These are phyloP conservation scores for Saussurea involucrata DNA, from an alignment of 129 eudicot genomes.

Conservation along the genomic window DNA sequence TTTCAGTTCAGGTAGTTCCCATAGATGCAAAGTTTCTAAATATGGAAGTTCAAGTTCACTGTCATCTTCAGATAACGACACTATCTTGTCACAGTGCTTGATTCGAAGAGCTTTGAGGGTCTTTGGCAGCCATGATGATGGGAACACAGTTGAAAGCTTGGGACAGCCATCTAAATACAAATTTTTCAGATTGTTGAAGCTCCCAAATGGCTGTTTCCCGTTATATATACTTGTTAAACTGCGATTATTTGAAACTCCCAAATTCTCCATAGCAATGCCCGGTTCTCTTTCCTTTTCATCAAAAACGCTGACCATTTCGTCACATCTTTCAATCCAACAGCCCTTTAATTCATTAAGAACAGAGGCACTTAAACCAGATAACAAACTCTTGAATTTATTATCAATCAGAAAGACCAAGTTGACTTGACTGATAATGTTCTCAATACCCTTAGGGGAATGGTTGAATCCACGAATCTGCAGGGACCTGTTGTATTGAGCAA, in stretches of 20 bases:
- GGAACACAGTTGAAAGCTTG: neutral
- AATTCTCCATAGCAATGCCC: slow-evolving; percentile 8
- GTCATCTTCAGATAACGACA: neutral
- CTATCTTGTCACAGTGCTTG: neutral
- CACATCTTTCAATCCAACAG: slow-evolving; percentile 37
- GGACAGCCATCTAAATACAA: slow-evolving; percentile 28
- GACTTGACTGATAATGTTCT: slow-evolving; percentile 5
- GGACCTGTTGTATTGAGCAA: neutral
- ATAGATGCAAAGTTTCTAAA: neutral
- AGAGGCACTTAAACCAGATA: slow-evolving; percentile 16
- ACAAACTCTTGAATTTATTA: slow-evolving; percentile 12
- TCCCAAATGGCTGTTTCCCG: slow-evolving; percentile 7
- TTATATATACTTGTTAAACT: slow-evolving; percentile 5
- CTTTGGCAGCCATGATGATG: neutral
- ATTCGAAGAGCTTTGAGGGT: neutral
- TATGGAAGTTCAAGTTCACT: neutral
- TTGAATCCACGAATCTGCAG: slow-evolving; percentile 24
- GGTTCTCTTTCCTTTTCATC: neutral
- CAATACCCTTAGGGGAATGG: slow-evolving; percentile 10
- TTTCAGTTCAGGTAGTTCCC: neutral
- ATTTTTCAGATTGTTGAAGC: slow-evolving; percentile 23
- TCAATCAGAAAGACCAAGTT: slow-evolving; percentile 18
- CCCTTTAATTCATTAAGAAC: slow-evolving; percentile 15
- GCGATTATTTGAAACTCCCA: slow-evolving; percentile 14
- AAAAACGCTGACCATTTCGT: slow-evolving; percentile 15